Base-by-base conservation (phyloP, 768 basidiomycete species). In the Kockovaella imperatae region DNA sequence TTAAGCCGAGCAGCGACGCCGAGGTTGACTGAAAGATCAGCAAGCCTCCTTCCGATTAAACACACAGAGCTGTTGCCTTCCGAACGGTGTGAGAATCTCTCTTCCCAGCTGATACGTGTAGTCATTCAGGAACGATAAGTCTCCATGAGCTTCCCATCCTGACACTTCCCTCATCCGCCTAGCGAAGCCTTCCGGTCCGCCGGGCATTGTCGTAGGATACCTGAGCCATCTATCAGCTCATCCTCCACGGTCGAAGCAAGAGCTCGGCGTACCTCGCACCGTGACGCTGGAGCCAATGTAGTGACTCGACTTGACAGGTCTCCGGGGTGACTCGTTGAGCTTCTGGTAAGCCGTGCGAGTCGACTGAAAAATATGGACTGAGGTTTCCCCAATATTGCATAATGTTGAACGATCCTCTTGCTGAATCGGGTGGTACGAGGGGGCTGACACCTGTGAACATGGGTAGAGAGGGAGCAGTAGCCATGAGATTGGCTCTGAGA, bases 71-170 rank as follows among this genome's bases (percentile, higher is more conserved):
- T 95, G 88, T 59, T 86, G 81, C 40, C 89, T 75, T 39, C 89
- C 88, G 53, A 91, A 91, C 0, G 88, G 86, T n/a, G 88, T 89
- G 50, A 91, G 73, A 26, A 77, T 58, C 64, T 95, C 90, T 74
- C 83, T 82, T 13, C 90, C 91, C 2, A 96, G 79, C 59, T 86
- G 85, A 71, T 88, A 91, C 65, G 78, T 29, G 88, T 89, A 95
- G 24, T 78, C 76, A 62, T 89, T 87, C 73, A 95, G 72, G 65
- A 93, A 95, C 0, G 74, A 65, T 14, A 93, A 70, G 3, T 78
- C 73, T 0, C 83, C 87, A 1, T 75, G 75, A 0, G 80, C 83
- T 17, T 52, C 59, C 57, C 57, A 67, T 5, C 50, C 49, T 45
- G 42, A 39, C n/a, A 51, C 49, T 18, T 28, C 56, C 28, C 48